A percentile compares a stretch with the other conserved stretches of the same genome.
Evolutionary conservation across 192 early-diverging fungal genomes (phyloP).

Genomic region (Coemansia asiatica): DNA sequence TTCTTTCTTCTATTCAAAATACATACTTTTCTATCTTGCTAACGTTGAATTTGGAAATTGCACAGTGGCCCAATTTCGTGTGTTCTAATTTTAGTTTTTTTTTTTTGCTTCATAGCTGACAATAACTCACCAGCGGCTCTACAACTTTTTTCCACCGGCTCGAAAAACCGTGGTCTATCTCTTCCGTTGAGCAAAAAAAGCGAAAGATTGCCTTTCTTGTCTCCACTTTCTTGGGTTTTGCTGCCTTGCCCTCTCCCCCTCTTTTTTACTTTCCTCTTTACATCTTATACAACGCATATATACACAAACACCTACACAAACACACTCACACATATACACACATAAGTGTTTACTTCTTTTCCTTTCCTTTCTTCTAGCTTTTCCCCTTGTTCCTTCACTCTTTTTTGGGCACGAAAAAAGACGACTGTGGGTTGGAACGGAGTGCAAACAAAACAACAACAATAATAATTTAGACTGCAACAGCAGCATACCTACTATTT

Average conservation of each 20-base stretch:
- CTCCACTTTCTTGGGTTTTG: not conserved
- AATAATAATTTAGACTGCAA: too few relatives aligned
- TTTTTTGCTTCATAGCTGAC: too few relatives aligned
- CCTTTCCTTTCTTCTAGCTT: not conserved
- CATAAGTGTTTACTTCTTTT: too few relatives aligned
- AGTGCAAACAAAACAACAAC: not conserved
- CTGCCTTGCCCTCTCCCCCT: not conserved
- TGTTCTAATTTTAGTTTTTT: not conserved
- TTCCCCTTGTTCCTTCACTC: not conserved
- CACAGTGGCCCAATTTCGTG: not conserved
- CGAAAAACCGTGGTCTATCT: not conserved
- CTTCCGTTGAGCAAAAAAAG: not conserved
- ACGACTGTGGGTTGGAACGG: not conserved
- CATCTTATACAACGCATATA: constrained; percentile 3
- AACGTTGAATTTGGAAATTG: not conserved
- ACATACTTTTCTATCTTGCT: not conserved
- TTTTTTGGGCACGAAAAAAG: not conserved
- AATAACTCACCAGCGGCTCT: not conserved
- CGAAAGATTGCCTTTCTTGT: not conserved
- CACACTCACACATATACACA: not conserved
- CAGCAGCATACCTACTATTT: constrained; percentile 5
- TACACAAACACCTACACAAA: not conserved
- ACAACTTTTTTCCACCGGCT: not conserved
- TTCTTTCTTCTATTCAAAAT: not conserved
- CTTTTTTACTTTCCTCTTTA: not conserved